Percentiles rank a stretch among this genome's conserved stretches.
phyloP scores from a whole-genome alignment of 2,329 filamentous ascomycete species.

The Macrophomina pseudophaseolina region DNA sequence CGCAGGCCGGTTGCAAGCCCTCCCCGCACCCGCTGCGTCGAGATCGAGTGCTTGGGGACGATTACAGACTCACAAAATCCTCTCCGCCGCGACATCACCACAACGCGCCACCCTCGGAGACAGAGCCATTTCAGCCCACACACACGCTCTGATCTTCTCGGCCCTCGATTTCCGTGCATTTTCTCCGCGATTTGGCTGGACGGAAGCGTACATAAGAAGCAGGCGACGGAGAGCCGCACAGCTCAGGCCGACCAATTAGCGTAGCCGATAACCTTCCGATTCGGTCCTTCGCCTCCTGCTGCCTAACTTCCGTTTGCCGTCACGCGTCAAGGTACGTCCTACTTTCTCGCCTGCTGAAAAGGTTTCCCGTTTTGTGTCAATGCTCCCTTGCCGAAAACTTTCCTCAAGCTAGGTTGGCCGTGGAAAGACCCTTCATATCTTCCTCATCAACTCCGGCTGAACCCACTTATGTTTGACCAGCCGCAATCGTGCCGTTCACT shows the following conservation, averaged over 20 bases:
- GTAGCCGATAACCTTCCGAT: constrained; percentile 6
- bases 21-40: background rate
- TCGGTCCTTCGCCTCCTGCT: constrained; percentile 19
- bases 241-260: constrained; percentile 9
- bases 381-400: background rate
- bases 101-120: background rate
- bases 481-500: background rate
- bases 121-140: background rate
- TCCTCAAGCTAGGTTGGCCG: background rate
- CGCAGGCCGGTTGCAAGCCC: constrained; percentile 7
- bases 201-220: background rate
- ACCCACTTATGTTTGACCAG: background rate
- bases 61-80: constrained; percentile 1
- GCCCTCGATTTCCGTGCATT: background rate
- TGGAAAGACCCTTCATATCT: background rate
- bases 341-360: background rate
- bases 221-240: constrained; percentile 21
- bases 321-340: constrained; percentile 2
- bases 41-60: background rate
- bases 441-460: background rate
- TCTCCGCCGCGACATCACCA: background rate
- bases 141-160: background rate
- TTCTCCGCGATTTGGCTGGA: background rate
- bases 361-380: background rate
- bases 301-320: constrained; percentile 2